These are phyloP conservation scores for Acidomyces sp. DNA, from an alignment of 495 filamentous ascomycete species.

Conservation along the genomic window DNA sequence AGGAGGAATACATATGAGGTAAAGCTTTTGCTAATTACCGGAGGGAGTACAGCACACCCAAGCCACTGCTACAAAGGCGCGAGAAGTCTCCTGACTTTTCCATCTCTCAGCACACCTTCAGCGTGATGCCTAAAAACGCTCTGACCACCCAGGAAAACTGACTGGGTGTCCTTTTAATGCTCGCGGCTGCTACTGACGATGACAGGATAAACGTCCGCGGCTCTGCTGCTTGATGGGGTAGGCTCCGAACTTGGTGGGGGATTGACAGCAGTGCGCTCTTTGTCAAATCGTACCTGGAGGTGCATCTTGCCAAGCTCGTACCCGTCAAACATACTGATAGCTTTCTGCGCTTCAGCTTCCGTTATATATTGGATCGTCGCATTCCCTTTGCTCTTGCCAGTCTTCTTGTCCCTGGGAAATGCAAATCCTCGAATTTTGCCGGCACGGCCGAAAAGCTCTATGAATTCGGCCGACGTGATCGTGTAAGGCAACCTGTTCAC, in stretches of 20 bases:
- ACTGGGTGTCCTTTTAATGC: no score
- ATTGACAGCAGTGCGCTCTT: constrained; percentile 21
- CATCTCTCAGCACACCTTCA: no score
- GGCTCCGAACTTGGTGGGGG: no score
- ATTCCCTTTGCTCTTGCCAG: constrained; percentile 20
- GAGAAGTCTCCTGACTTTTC: no score
- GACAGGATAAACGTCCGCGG: constrained; percentile 16
- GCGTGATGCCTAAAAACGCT: no score
- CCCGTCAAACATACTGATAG: constrained; percentile 18
- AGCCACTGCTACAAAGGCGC: no score
- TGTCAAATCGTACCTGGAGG: constrained; percentile 24
- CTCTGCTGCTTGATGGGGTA: neutral
- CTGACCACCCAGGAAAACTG: no score
- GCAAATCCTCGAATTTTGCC: constrained; percentile 14
- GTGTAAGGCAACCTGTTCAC: constrained; percentile 22
- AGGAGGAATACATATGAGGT: no score
- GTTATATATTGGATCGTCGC: constrained; percentile 22
- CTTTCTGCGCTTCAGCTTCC: constrained; percentile 20
- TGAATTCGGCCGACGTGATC: constrained; percentile 16
- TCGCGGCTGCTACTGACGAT: constrained; percentile 22
- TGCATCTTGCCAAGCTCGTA: constrained; percentile 14
- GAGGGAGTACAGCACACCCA: no score
- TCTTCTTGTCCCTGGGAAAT: constrained; percentile 17
- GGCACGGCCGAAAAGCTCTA: constrained; percentile 14
- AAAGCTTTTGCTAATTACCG: no score